Conservation (phyloP, 805 yeast genomes). For the Tetrapisispora pingtungensis region DNA sequence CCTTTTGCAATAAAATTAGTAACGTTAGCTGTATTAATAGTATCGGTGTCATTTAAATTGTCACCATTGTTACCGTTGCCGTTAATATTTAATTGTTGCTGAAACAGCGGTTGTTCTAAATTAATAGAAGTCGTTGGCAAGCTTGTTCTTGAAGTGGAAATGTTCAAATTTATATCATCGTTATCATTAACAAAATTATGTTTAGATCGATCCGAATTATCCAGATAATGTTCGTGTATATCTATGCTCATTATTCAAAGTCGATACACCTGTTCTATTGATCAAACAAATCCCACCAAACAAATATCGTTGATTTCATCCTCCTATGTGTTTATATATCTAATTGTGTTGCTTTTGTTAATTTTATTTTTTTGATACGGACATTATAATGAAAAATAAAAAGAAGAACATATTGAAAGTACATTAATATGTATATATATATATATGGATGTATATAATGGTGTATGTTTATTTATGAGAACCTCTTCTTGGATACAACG, state of each 20-base stretch:
- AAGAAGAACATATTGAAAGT: background rate
- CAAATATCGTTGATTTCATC: no score
- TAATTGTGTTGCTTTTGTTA: no score
- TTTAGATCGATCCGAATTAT: background rate
- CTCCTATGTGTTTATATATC: no score
- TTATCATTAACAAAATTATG: background rate
- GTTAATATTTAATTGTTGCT: background rate
- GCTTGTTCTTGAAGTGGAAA: background rate
- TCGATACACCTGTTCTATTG: no score
- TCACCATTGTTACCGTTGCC: background rate
- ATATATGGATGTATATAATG: no score
- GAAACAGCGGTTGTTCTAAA: conserved; percentile 1
- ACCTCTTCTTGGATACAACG: conserved; percentile 5
- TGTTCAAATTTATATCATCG: background rate
- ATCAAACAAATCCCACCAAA: no score
- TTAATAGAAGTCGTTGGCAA: conserved; percentile 3
- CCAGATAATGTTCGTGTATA: conserved; percentile 1
- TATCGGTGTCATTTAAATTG: background rate
- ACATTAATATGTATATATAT: background rate
- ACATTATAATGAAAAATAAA: no score
- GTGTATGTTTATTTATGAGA: background rate
- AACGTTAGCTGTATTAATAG: background rate
- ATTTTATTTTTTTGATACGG: no score
- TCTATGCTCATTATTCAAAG: background rate
- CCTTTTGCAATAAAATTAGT: background rate